Conservation (phyloP, 2,329 filamentous ascomycete genomes). For the Aspergillus thermomutatus region DNA sequence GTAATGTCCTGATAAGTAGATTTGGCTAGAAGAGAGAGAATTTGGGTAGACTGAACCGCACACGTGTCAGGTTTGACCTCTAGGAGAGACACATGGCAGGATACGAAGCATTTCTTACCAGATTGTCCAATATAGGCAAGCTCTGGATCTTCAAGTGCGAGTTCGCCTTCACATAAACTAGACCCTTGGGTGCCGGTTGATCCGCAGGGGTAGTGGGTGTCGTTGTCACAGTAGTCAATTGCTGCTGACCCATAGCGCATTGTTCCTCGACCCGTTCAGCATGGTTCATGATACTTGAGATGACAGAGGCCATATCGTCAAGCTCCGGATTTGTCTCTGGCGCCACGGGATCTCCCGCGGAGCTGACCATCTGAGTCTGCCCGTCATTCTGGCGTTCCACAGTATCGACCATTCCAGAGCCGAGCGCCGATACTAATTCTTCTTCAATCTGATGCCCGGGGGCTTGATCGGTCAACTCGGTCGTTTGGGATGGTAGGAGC, state of each 20-base stretch:
- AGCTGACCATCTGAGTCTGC: constrained; percentile 19
- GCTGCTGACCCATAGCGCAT: constrained; percentile 34
- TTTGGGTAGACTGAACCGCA: constrained; percentile 52
- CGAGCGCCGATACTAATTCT: constrained; percentile 35
- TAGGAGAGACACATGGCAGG: not conserved
- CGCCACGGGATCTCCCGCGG: constrained; percentile 14
- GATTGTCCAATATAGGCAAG: constrained; percentile 58
- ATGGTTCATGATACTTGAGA: constrained; percentile 43
- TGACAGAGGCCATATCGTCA: constrained; percentile 38
- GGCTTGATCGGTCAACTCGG: constrained; percentile 20
- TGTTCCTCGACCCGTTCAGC: constrained; percentile 42
- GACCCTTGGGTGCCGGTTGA: constrained; percentile 29
- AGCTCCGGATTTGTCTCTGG: constrained; percentile 25
- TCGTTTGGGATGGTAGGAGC: constrained; percentile 16
- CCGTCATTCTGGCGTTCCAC: constrained; percentile 20
- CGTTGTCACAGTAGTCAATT: constrained; percentile 12
- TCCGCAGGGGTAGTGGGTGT: constrained; percentile 18
- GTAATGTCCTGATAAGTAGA: constrained; percentile 56
- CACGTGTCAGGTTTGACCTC: not conserved
- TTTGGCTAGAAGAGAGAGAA: constrained; percentile 56
- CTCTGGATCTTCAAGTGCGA: constrained; percentile 55
- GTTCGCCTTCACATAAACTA: constrained; percentile 42
- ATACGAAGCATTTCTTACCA: constrained; percentile 43
- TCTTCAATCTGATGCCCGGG: constrained; percentile 35
- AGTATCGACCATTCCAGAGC: constrained; percentile 25